Evolutionary conservation across 768 basidiomycete genomes (phyloP), one percentile per base, ranked within the genome.

Genomic region (Omphalotus guepiniiformis): DNA sequence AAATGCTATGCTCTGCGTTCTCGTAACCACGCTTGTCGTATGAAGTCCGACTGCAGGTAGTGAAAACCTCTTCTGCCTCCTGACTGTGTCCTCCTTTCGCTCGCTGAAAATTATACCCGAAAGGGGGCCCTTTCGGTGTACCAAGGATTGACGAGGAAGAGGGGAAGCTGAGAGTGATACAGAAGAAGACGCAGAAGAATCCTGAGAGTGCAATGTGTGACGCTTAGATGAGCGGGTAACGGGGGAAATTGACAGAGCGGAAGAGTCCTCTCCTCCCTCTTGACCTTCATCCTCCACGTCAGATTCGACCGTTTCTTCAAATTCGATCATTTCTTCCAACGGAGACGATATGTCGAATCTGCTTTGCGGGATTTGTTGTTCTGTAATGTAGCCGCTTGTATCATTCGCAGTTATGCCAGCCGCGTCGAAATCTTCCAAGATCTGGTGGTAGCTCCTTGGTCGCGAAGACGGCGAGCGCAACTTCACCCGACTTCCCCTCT

Each of bases 41-140:
- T 89, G 86, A 61, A 90, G 53, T 29, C 83, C 86, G 29, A 91
- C 71, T n/a, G 85, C 85, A 38, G 88, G 85, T 41, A 85, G 51
- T 40, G 88, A 89, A 56, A 88, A 88, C 30, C 85, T 76, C 58
- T 87, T 85, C 56, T 70, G 71, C 56, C 79, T 63, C 54, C 83
- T 66, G 36, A 74, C 75, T 0, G 84, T 85, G 51, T 85, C 76
- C 58, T 86, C 85, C 55, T 60, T 71, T 49, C 71, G 56, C 40
- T 63, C 38, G 6, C 34, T 18, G 23, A 38, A 5, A 12, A 27
- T n/a, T 6, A 29, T 13, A 19, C 23, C 29, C 51, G 40, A 42
- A 27, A 28, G 16, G 0, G 5, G 32, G 29, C 36, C 6, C 36
- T 25, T 50, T n/a, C 7, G 18, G 8, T n/a, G 38, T 8, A 8